These are phyloP conservation scores for Saccharum spontaneum DNA, from an alignment of 176 grass and related monocot genomes.

Conservation along the genomic window DNA sequence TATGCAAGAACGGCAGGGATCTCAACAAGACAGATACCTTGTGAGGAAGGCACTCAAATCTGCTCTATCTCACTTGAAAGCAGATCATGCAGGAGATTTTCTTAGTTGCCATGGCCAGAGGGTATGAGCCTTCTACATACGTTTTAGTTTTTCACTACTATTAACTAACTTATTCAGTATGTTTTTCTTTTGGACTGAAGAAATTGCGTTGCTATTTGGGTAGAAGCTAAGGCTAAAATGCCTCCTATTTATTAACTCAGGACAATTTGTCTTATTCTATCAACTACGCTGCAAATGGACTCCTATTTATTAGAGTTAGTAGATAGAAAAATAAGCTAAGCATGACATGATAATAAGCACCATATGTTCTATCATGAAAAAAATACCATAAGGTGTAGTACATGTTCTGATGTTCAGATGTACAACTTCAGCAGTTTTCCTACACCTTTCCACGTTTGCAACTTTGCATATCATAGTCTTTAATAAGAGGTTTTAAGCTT, in stretches of 20 bases:
- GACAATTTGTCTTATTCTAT: background rate
- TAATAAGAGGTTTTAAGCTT: background rate
- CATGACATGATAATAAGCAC: background rate
- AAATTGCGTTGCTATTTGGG: slow-evolving; percentile 14
- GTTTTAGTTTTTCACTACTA: slow-evolving; percentile 11
- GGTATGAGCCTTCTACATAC: slow-evolving; percentile 39
- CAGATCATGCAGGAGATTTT: slow-evolving; percentile 51
- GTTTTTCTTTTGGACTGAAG: slow-evolving; percentile 10
- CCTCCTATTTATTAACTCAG: too few relatives aligned
- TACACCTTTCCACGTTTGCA: background rate
- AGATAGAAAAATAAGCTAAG: background rate
- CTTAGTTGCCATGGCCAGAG: slow-evolving; percentile 53
- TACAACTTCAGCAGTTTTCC: background rate
- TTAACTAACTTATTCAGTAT: slow-evolving; percentile 3
- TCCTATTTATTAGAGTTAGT: background rate
- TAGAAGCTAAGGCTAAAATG: slow-evolving; percentile 7
- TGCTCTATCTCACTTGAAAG: slow-evolving; percentile 59
- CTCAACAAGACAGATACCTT: slow-evolving; percentile 48
- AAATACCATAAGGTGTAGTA: background rate
- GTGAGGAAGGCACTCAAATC: slow-evolving; percentile 65
- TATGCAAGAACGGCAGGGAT: slow-evolving; percentile 32
- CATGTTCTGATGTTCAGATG: background rate
- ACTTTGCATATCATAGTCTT: background rate
- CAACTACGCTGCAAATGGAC: background rate
- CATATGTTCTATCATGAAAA: background rate